Evolutionary conservation across 495 filamentous ascomycete species (phyloP).

Genomic region (Parmelia sp.): DNA sequence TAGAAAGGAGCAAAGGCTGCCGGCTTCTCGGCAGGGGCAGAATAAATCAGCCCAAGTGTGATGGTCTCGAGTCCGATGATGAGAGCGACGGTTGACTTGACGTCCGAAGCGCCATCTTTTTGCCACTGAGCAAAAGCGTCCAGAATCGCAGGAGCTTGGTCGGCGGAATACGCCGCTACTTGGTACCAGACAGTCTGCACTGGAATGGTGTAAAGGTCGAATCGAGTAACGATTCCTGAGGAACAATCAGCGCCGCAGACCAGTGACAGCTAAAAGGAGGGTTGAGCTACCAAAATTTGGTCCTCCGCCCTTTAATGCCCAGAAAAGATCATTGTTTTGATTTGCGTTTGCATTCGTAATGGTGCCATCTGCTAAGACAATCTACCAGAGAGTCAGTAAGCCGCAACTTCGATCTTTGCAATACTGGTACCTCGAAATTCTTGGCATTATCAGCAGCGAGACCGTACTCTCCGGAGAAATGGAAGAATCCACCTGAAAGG

Average conservation of each 20-base stretch:
- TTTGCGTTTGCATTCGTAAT: slow-evolving; percentile 40
- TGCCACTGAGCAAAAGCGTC: slow-evolving; percentile 17
- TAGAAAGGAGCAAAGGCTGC: slow-evolving; percentile 26
- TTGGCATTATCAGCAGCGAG: slow-evolving; percentile 20
- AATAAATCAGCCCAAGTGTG: slow-evolving; percentile 16
- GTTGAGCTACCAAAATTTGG: slow-evolving; percentile 26
- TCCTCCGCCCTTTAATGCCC: slow-evolving; percentile 31
- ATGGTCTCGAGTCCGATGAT: slow-evolving; percentile 5
- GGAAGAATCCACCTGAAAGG: slow-evolving; percentile 3
- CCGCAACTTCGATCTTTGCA: neutral
- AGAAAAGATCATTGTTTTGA: slow-evolving; percentile 32
- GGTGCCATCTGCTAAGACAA: slow-evolving; percentile 39
- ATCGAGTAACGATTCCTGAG: slow-evolving; percentile 52
- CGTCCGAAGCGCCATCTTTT: slow-evolving; percentile 11
- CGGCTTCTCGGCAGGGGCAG: slow-evolving; percentile 20
- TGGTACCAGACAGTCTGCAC: slow-evolving; percentile 8
- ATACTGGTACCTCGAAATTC: slow-evolving; percentile 23
- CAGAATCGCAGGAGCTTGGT: slow-evolving; percentile 11
- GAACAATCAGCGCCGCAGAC: neutral
- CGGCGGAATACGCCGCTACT: slow-evolving; percentile 5
- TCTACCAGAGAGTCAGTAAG: neutral
- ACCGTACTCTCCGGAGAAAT: slow-evolving; percentile 14
- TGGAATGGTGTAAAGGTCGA: slow-evolving; percentile 46
- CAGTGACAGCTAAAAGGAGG: neutral
- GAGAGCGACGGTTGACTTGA: slow-evolving; percentile 14